Evolutionary conservation across 192 early-diverging fungal genomes (phyloP), one percentile per base, ranked within the genome.

Genomic region (Pilaira anomala): DNA sequence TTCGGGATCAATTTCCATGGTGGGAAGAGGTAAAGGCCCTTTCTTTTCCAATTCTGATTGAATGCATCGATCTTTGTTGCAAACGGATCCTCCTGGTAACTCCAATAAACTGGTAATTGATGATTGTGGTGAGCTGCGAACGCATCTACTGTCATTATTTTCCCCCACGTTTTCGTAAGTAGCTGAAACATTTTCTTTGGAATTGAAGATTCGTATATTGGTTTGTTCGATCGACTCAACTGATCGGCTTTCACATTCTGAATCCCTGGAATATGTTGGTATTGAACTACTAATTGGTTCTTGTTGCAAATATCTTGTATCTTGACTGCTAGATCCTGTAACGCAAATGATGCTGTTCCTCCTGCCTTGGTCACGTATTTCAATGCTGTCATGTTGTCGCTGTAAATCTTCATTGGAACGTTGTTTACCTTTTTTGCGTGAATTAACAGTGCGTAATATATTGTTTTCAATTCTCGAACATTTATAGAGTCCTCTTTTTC

Each of bases 311-410:
- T 13, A 3, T 60, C 40, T 51, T 66, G 55, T 0, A 60, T 60
- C 19, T 60, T 2, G 0, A 66, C 26, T 12, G 65, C 65, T n/a
- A 66, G 36, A 3, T 49, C 33, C 36, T 59, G 65, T 16, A 59
- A 12, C 11, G 46, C 3, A 3, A 49, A 3, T 16, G 65, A 66
- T 2, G 55, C 46, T n/a, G 55, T 60, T 7, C 55, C 57, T 14
- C 65, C 56, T 19, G 65, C 25, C 2, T 52, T 24, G 3, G 21
- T 59, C 13, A 28, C 33, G 30, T 66, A 66, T 59, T 66, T 66
- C 13, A 66, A 21, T 16, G 46, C 55, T 5, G 64, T 57, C 0
- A 30, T 56, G 44, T 50, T 57, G 64, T 65, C 53, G 51, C 46
- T 28, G 26, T 39, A 53, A 7, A 53, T 53, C 26, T 53, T 28